Percentiles rank a stretch among this genome's conserved stretches.
phyloP scores from a whole-genome alignment of 768 basidiomycete species.

The Russula brevipes region DNA sequence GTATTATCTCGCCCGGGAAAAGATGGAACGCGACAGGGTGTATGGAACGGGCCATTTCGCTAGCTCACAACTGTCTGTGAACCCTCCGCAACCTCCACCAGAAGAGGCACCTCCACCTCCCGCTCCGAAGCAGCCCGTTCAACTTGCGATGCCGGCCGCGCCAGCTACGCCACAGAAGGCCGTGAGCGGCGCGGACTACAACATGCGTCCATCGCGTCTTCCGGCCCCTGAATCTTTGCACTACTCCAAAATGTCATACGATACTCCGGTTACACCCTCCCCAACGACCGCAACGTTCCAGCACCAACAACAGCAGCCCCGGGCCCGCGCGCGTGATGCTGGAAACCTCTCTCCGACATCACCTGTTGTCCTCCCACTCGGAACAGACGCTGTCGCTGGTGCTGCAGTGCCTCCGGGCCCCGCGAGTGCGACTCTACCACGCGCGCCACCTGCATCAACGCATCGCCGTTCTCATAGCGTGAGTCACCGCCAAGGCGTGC shows the following conservation, averaged over 20 bases:
- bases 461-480: conserved; percentile 82
- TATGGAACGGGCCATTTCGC: conserved; percentile 95
- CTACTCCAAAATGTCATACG: conserved; percentile 78
- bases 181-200: conserved; percentile 63
- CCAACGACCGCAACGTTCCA: conserved; percentile 57
- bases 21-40: conserved; percentile 88
- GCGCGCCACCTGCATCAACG: conserved; percentile 71
- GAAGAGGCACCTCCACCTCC: conserved; percentile 25
- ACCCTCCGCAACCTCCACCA: conserved; percentile 2
- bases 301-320: conserved; percentile 46
- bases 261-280: conserved; percentile 47
- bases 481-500: conserved; percentile 59
- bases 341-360: conserved; percentile 36
- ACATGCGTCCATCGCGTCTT: conserved; percentile 74
- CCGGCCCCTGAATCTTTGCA: conserved; percentile 80
- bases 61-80: conserved; percentile 68
- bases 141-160: conserved; percentile 21
- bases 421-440: conserved; percentile 42
- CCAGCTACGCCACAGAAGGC: conserved; percentile 34
- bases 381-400: background rate
- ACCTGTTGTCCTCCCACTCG: background rate
- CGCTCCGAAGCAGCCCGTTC: conserved; percentile 26
- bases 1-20: conserved; percentile 94
- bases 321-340: conserved; percentile 63
- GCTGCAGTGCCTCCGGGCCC: conserved; percentile 25